Conservation (phyloP, 176 grass and related monocot species). For the Cenchrus purpureus region DNA sequence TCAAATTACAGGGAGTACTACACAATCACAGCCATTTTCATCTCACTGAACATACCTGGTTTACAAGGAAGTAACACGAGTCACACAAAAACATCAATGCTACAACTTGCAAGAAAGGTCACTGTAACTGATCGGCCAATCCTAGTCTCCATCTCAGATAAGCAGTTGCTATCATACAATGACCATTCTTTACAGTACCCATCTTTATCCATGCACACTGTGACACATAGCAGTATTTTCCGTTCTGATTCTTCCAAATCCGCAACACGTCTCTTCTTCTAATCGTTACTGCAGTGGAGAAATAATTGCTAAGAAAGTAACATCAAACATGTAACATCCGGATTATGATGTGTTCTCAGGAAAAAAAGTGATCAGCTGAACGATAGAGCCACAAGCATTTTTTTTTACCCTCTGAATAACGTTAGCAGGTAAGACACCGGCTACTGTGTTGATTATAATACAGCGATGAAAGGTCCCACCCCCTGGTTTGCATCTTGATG, state of each 20-base stretch:
- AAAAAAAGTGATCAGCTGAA: not conserved
- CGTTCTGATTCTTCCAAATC: slow-evolving; percentile 26
- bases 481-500: slow-evolving; percentile 34
- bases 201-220: slow-evolving; percentile 47
- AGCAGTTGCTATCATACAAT: slow-evolving; percentile 10
- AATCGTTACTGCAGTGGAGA: slow-evolving; percentile 8
- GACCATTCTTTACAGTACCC: slow-evolving; percentile 35
- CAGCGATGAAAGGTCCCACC: not conserved
- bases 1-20: not conserved
- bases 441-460: slow-evolving; percentile 31
- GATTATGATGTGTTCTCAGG: not conserved
- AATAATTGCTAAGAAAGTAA: slow-evolving; percentile 37
- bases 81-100: not conserved
- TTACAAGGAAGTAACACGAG: not conserved
- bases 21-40: not conserved
- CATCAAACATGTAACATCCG: slow-evolving; percentile 31
- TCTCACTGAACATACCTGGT: not conserved
- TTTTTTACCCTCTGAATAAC: not conserved
- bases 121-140: not conserved
- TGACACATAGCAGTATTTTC: slow-evolving; percentile 35
- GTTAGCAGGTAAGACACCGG: slow-evolving; percentile 46
- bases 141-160: not conserved
- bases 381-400: not conserved
- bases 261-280: not conserved
- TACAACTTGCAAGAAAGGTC: not conserved